These are phyloP conservation scores for Ophiostoma sp. DNA, from an alignment of 2,329 filamentous ascomycete species.

Conservation along the genomic window DNA sequence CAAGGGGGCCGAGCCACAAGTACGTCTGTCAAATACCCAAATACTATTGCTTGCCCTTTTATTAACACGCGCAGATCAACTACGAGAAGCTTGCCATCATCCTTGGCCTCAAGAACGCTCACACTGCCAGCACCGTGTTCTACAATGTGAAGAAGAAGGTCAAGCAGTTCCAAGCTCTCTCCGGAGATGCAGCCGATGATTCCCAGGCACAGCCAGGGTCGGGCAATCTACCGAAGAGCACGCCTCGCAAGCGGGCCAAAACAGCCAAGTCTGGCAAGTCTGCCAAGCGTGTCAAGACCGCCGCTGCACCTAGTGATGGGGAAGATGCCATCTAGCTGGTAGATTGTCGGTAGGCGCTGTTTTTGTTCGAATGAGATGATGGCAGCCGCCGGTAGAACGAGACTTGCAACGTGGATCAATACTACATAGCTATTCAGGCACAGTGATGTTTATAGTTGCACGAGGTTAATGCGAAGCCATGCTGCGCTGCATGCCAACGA, in stretches of 20 bases:
- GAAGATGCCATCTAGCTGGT: conserved; percentile 13
- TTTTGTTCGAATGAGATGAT: not conserved
- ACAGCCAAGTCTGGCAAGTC: conserved; percentile 17
- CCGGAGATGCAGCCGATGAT: not conserved
- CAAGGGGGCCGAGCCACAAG: conserved; percentile 25
- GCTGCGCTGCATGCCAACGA: not conserved
- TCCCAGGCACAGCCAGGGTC: not conserved
- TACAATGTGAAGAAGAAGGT: conserved; percentile 25
- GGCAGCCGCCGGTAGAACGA: not conserved
- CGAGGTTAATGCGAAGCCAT: not conserved
- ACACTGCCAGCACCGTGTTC: conserved; percentile 22
- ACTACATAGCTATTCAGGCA: not conserved
- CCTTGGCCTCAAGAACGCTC: conserved; percentile 23
- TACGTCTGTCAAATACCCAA: not conserved
- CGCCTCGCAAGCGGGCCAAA: conserved; percentile 20
- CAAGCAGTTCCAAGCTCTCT: conserved; percentile 15
- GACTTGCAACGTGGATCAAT: not conserved
- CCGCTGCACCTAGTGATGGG: not conserved
- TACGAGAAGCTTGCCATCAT: conserved; percentile 21
- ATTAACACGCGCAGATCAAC: conserved; percentile 20
- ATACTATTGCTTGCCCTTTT: not conserved
- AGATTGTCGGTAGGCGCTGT: not conserved
- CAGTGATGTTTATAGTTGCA: not conserved
- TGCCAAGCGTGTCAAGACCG: conserved; percentile 20
- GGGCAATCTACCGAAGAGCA: not conserved